Conservation (phyloP, 306 rosid species). For the Ormosia semicastrata region DNA sequence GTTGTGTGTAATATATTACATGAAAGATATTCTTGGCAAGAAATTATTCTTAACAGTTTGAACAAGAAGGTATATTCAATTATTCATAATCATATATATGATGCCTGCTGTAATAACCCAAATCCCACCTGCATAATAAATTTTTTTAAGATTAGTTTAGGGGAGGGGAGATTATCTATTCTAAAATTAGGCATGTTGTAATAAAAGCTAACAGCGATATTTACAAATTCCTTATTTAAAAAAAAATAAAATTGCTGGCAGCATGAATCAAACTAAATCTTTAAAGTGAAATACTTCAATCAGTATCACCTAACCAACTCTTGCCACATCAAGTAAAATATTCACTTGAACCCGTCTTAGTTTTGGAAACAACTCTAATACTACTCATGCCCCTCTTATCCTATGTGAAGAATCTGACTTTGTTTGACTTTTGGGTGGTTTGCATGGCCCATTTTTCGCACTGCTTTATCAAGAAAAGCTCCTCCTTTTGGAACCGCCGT, state of each 20-base stretch:
- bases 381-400: constrained; percentile 22
- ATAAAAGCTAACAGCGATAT: too few relatives aligned
- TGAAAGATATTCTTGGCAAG: neutral
- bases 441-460: constrained; percentile 28
- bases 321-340: too few relatives aligned
- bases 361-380: constrained; percentile 28
- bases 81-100: neutral
- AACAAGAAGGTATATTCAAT: neutral
- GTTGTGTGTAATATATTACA: neutral
- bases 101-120: neutral
- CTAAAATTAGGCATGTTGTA: neutral
- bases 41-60: neutral
- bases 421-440: constrained; percentile 6
- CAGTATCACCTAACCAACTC: too few relatives aligned
- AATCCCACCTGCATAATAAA: neutral
- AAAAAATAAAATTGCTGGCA: too few relatives aligned
- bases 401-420: constrained; percentile 12
- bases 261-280: too few relatives aligned
- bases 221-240: too few relatives aligned
- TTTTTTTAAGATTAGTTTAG: neutral
- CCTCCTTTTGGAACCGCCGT: neutral
- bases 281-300: too few relatives aligned
- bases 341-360: neutral
- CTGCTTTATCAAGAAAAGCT: constrained; percentile 13
- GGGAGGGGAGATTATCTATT: neutral